Evolutionary conservation across 78 protist genomes (phyloP), one percentile per base, ranked within the genome.

Genomic region (Guillardia theta): DNA sequence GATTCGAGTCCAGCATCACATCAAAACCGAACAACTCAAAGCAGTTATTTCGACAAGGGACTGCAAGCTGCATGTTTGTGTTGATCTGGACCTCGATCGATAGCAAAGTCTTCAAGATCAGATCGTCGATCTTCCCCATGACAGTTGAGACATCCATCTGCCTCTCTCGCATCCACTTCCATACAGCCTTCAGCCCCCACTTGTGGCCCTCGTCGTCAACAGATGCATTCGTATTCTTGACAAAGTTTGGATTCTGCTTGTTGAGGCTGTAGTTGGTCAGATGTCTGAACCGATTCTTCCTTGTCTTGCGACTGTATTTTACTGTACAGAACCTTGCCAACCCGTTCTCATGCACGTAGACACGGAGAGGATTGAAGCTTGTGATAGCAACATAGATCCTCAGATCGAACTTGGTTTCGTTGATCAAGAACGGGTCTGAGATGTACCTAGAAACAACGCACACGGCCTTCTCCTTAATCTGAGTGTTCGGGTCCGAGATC

Each of bases 1-100:
- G 93, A 12, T 36, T 18, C 30, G 0, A 0, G 64, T 94, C 95
- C 19, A 94, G 64, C 36, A 94, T 64, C 47, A 94, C 88, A 64
- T 94, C 95, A 41, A 48, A 45, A 30, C 95, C 95, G 88, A 88
- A 64, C 21, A 94, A 24, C 95, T 88, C 93, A 54, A 88, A 53
- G 62, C 54, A 10, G 33, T 83, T 45, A 9, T 8, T 39, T 48
- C 92, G 53, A 37, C 8, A 36, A 30, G 92, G 48, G 37, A 15
- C 53, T 24, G 37, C 39, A 5, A 30, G 88, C 88, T 78, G 44
- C 53, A 33, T 33, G 87, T 22, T n/a, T n/a, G 45, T 44, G 27
- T 18, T 1, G 4, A 88, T 50, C 47, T 48, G 64, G 43, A 9
- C 37, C 46, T 88, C 93, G 48, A 37, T 44, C 27, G 93, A 10